Percentiles rank a stretch among this genome's conserved stretches.
Conservation (phyloP, 768 basidiomycete genomes). For the Tricholomella constricta region DNA sequence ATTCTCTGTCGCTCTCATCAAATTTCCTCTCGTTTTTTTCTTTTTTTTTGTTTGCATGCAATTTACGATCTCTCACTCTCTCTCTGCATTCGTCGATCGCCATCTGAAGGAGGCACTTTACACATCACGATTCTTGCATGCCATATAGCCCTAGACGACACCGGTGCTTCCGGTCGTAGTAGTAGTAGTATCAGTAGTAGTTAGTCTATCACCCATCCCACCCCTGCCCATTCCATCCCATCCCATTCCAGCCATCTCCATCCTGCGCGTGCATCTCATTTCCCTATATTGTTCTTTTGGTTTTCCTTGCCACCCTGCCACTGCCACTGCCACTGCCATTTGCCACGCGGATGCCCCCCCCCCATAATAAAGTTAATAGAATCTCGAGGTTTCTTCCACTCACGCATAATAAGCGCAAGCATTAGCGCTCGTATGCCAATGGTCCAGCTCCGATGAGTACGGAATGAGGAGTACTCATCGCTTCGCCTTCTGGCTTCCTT, state of each 20-base stretch:
- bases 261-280: neutral
- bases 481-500: too few relatives aligned
- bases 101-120: conserved; percentile 75
- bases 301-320: neutral
- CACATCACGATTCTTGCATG: conserved; percentile 56
- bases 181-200: conserved; percentile 17
- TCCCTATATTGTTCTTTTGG: too few relatives aligned
- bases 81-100: conserved; percentile 40
- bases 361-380: too few relatives aligned
- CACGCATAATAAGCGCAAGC: too few relatives aligned
- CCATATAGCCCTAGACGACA: conserved; percentile 58
- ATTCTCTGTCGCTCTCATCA: conserved; percentile 22
- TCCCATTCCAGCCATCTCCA: conserved; percentile 2
- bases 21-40: neutral
- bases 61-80: conserved; percentile 41
- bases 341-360: too few relatives aligned
- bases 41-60: conserved; percentile 45
- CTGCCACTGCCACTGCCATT: too few relatives aligned
- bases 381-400: too few relatives aligned
- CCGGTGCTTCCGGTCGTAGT: conserved; percentile 9
- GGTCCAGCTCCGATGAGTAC: too few relatives aligned
- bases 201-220: conserved; percentile 15
- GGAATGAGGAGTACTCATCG: too few relatives aligned
- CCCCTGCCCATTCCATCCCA: neutral
- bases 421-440: too few relatives aligned